Evolutionary conservation across 2,329 filamentous ascomycete species (phyloP).

Genomic region (Cladosporium oxysporum): DNA sequence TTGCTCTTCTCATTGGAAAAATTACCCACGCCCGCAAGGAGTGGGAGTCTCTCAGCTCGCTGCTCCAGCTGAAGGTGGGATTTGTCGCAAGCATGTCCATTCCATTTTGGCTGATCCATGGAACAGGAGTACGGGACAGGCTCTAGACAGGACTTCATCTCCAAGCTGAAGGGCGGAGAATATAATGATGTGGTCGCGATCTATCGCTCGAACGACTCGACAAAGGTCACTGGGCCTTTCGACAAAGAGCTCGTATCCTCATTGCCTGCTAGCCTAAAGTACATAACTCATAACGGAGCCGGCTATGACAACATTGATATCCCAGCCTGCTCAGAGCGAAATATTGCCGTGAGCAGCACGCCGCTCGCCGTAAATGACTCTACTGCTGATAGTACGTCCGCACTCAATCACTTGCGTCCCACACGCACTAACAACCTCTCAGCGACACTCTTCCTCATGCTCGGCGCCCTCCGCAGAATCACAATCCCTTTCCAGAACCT

Average conservation of each 20-base stretch:
- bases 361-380: constrained; percentile 54
- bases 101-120: constrained; percentile 9
- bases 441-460: constrained; percentile 53
- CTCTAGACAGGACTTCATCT: constrained; percentile 57
- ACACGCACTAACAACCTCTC: neutral
- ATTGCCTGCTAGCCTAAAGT: constrained; percentile 46
- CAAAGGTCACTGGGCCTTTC: constrained; percentile 49
- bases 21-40: constrained; percentile 49
- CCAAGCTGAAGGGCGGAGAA: constrained; percentile 55
- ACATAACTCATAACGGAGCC: constrained; percentile 48
- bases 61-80: constrained; percentile 36
- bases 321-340: constrained; percentile 35
- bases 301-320: constrained; percentile 43
- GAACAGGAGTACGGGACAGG: constrained; percentile 55
- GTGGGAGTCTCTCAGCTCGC: constrained; percentile 44
- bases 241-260: constrained; percentile 46
- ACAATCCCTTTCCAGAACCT: constrained; percentile 51
- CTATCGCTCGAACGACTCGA: constrained; percentile 61
- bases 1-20: constrained; percentile 49
- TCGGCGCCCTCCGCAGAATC: constrained; percentile 54
- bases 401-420: neutral
- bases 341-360: constrained; percentile 49
- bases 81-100: neutral
- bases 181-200: constrained; percentile 59
- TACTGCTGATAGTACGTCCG: constrained; percentile 42